Evolutionary conservation across 192 early-diverging fungal species (phyloP).

Genomic region (Piromyces finnis): DNA sequence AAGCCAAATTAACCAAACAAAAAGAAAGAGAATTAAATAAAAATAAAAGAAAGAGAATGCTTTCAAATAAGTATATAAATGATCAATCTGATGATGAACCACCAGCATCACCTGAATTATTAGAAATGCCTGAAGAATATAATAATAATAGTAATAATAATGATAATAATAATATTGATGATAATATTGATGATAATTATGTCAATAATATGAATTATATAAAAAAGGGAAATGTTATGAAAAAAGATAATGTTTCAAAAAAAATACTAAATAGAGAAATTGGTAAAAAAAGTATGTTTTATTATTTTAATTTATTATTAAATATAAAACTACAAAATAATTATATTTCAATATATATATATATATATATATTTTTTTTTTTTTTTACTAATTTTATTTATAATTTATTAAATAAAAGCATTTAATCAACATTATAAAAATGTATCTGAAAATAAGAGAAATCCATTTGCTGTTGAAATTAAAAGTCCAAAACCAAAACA

Average conservation of each 20-base stretch:
- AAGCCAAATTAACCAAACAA: constrained; percentile 8
- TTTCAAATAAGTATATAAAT: not conserved
- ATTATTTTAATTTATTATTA: no score
- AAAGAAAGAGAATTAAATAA: not conserved
- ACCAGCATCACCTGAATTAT: not conserved
- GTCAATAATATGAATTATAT: not conserved
- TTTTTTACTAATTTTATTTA: not conserved
- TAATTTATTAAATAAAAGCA: not conserved
- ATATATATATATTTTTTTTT: not conserved
- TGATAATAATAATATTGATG: no score
- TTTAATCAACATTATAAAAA: not conserved
- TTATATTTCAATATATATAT: not conserved
- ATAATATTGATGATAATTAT: no score
- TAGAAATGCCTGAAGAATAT: not conserved
- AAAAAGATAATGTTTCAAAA: not conserved
- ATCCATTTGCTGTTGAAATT: not conserved
- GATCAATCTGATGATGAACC: not conserved
- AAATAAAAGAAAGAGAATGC: not conserved
- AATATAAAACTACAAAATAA: no score
- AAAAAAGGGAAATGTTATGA: not conserved
- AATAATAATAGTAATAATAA: not conserved
- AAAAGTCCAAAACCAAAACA: not conserved
- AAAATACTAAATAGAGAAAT: not conserved
- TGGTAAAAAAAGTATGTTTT: not conserved
- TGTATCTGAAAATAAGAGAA: not conserved